Percentiles rank a stretch among this genome's conserved stretches.
phyloP scores from a whole-genome alignment of 2,329 filamentous ascomycete species.

The Ophiocordyceps camponoti-leonardi region DNA sequence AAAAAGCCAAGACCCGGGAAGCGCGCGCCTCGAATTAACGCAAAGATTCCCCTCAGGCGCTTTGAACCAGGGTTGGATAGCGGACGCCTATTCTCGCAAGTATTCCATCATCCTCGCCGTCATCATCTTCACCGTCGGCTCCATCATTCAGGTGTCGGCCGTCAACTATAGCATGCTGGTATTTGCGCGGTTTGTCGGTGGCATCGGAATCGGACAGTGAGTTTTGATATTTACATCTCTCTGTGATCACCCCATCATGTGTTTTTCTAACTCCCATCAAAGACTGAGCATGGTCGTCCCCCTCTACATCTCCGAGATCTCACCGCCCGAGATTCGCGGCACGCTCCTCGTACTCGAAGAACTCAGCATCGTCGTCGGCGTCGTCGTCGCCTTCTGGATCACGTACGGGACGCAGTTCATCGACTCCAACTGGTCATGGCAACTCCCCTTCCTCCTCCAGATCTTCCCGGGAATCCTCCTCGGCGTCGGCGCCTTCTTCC shows the following conservation, averaged over 20 bases:
- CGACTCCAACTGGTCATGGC: constrained; percentile 10
- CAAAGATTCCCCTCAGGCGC: too few species aligned
- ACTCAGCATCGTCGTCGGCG: constrained; percentile 14
- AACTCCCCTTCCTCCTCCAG: constrained; percentile 12
- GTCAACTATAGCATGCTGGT: constrained; percentile 23
- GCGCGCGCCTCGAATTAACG: not conserved
- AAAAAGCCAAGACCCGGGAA: not conserved
- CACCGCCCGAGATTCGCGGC: constrained; percentile 29
- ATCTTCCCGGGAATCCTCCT: constrained; percentile 10
- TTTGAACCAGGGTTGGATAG: constrained; percentile 20
- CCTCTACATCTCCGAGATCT: constrained; percentile 27
- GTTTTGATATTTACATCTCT: not conserved
- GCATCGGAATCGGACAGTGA: constrained; percentile 23
- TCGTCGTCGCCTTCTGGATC: constrained; percentile 14
- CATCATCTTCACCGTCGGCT: constrained; percentile 20
- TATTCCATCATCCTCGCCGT: constrained; percentile 16
- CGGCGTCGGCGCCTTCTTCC: constrained; percentile 8
- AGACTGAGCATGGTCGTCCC: constrained; percentile 17
- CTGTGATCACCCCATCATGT: not conserved
- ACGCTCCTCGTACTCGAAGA: constrained; percentile 25
- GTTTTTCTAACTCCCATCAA: not conserved
- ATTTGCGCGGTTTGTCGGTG: constrained; percentile 22
- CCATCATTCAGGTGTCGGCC: constrained; percentile 23
- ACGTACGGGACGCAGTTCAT: constrained; percentile 13
- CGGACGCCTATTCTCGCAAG: constrained; percentile 15